Evolutionary conservation across 768 basidiomycete genomes (phyloP), one percentile per base, ranked within the genome.

Genomic region (Leccinum variicolor): DNA sequence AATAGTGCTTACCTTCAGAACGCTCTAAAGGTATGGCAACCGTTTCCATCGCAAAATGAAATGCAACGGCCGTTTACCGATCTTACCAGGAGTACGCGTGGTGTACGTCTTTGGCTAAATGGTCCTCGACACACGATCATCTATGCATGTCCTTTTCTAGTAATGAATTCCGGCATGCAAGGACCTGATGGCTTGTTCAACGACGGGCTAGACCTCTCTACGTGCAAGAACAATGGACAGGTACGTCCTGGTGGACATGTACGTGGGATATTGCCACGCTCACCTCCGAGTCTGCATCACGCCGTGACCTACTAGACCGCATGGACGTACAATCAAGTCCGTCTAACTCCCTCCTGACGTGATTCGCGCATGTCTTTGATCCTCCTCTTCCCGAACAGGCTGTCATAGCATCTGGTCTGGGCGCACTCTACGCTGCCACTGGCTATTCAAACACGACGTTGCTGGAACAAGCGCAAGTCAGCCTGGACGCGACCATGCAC

Each of bases 291-390:
- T 29, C 55, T 17, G 2, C 45, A 47, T 34, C 45, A 6, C 25
- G 49, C 25, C 33, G 26, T 46, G 31, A 28, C 45, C 29, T 29
- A 29, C 17, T 57, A 82, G 79, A 83, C 81, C 4, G 77, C 82
- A 2, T 84, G 83, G 83, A 82, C 79, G 0, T 84, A 84, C 63
- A 84, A 84, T 60, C 83, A 84, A 64, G 82, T 80, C 58, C 39
- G 61, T 56, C 21, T n/a, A 7, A 2, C 29, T 23, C 43, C 19
- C 43, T 15, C n/a, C 4, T 15, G 36, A 36, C 26, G 4, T 15
- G 21, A 11, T 21, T 46, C 9, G 1, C 19, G 17, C 23, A 2
- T 13, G 3, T 25, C 2, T 50, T 47, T 53, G 28, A 52, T n/a
- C 39, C 4, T 21, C 29, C 11, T 1, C 3, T 3, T 14, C n/a